phyloP scores from a whole-genome alignment of 1,284 basidiomycete species.

The Calocybe gambosa region DNA sequence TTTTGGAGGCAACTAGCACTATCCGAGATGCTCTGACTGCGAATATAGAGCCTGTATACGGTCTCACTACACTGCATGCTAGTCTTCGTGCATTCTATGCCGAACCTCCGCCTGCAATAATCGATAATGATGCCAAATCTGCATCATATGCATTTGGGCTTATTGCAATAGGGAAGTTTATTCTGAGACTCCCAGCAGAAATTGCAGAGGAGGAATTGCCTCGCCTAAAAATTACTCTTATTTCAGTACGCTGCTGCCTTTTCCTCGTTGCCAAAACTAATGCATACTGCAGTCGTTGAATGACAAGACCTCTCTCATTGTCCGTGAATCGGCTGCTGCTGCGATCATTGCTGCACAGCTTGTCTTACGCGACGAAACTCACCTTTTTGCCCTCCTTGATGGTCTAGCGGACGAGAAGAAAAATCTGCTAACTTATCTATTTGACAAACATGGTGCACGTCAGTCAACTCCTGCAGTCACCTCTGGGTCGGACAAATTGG shows the following conservation, averaged over 20 bases:
- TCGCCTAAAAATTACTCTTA: constrained; percentile 61
- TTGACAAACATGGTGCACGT: constrained; percentile 74
- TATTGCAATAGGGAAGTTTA: constrained; percentile 74
- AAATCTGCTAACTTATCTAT: constrained; percentile 78
- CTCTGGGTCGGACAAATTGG: constrained; percentile 57
- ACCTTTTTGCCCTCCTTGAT: constrained; percentile 71
- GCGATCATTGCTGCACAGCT: constrained; percentile 77
- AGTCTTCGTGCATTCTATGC: constrained; percentile 57
- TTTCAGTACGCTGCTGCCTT: constrained; percentile 43
- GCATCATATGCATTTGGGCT: constrained; percentile 74
- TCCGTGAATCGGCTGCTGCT: constrained; percentile 75
- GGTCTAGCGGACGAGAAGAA: constrained; percentile 80
- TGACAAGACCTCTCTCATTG: constrained; percentile 62
- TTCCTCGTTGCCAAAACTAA: background rate
- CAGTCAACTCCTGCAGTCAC: constrained; percentile 29
- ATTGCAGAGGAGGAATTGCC: constrained; percentile 83
- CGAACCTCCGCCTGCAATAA: constrained; percentile 35
- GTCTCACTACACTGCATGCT: constrained; percentile 73
- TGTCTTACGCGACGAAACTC: constrained; percentile 72
- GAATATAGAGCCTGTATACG: constrained; percentile 75
- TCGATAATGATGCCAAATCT: constrained; percentile 47
- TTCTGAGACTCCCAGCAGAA: constrained; percentile 70
- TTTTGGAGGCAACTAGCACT: constrained; percentile 72
- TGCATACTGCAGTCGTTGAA: constrained; percentile 52
- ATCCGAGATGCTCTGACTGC: constrained; percentile 68